Conservation (phyloP, 2,329 filamentous ascomycete genomes). For the Calonectria honghensis region DNA sequence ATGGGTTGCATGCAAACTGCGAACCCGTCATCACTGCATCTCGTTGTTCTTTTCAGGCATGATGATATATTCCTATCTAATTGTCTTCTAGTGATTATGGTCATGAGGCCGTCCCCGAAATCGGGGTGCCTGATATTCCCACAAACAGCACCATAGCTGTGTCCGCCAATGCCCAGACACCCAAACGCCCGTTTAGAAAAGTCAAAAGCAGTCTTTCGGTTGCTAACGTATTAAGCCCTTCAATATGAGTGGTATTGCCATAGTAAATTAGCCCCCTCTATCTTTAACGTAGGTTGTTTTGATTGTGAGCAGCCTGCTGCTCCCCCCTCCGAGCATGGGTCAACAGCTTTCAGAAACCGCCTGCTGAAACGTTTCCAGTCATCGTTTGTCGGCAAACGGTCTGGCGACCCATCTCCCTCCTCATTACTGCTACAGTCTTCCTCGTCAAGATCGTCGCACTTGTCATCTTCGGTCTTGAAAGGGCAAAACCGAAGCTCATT, state of each 20-base stretch:
- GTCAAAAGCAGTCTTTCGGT: background rate
- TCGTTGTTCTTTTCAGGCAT: constrained; percentile 22
- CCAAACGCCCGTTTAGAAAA: constrained; percentile 4
- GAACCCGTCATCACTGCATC: background rate
- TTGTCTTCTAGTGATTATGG: background rate
- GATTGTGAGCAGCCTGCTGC: constrained; percentile 27
- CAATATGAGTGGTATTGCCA: constrained; percentile 46
- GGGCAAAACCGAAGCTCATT: constrained; percentile 45
- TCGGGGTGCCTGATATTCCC: background rate
- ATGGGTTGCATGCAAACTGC: constrained; percentile 2
- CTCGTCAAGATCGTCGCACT: constrained; percentile 33
- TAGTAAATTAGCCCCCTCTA: constrained; percentile 46
- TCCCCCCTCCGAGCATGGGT: constrained; percentile 36
- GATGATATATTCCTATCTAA: constrained; percentile 44
- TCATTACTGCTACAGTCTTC: constrained; percentile 31
- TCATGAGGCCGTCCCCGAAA: constrained; percentile 3
- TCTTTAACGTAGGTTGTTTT: constrained; percentile 30
- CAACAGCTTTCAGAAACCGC: constrained; percentile 45
- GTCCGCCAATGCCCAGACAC: background rate
- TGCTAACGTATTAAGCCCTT: background rate
- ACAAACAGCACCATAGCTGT: background rate
- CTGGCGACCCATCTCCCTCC: constrained; percentile 44
- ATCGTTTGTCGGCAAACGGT: constrained; percentile 48
- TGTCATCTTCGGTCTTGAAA: constrained; percentile 35
- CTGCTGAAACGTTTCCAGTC: constrained; percentile 49